Percentiles rank a stretch among this genome's conserved stretches.
These are phyloP conservation scores for Coemansia sp. DNA, from an alignment of 192 early-diverging fungal species.

Conservation along the genomic window DNA sequence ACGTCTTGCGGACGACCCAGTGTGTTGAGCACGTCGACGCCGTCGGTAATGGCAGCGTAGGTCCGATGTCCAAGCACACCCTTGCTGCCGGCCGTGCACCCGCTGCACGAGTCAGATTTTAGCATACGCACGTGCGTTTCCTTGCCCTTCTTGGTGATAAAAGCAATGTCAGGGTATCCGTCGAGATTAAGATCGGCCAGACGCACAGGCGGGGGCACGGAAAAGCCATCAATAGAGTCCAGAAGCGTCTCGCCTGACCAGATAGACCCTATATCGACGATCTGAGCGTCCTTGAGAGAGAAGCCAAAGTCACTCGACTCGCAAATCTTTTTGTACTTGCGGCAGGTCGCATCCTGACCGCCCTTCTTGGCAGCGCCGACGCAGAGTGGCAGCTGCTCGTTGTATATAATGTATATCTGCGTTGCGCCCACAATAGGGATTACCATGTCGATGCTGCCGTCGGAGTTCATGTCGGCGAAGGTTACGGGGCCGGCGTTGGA, in stretches of 20 bases:
- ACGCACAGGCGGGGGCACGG: conserved; percentile 57
- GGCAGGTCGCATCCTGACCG: conserved; percentile 50
- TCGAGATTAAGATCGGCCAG: conserved; percentile 86
- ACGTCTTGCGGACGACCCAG: conserved; percentile 58
- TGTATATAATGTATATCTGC: conserved; percentile 74
- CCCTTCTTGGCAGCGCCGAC: conserved; percentile 39
- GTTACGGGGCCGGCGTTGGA: conserved; percentile 68
- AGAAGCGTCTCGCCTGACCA: conserved; percentile 55
- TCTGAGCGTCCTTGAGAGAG: conserved; percentile 36
- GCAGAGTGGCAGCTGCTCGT: conserved; percentile 80
- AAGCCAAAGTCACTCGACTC: conserved; percentile 63
- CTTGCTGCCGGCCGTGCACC: conserved; percentile 49
- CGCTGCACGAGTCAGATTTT: conserved; percentile 61
- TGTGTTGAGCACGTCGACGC: conserved; percentile 59
- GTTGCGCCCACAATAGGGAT: conserved; percentile 62
- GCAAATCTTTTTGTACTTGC: conserved; percentile 68
- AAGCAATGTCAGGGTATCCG: conserved; percentile 85
- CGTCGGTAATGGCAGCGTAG: conserved; percentile 62
- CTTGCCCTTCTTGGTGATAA: conserved; percentile 51
- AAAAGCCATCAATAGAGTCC: conserved; percentile 35
- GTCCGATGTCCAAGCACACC: conserved; percentile 54
- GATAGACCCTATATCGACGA: conserved; percentile 25
- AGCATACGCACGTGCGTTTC: conserved; percentile 63
- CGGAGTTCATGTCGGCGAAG: conserved; percentile 94
- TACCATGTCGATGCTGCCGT: conserved; percentile 84